Evolutionary conservation across 2,329 filamentous ascomycete species (phyloP), one percentile per base, ranked within the genome.

Genomic region (Fusarium decemcellulare): DNA sequence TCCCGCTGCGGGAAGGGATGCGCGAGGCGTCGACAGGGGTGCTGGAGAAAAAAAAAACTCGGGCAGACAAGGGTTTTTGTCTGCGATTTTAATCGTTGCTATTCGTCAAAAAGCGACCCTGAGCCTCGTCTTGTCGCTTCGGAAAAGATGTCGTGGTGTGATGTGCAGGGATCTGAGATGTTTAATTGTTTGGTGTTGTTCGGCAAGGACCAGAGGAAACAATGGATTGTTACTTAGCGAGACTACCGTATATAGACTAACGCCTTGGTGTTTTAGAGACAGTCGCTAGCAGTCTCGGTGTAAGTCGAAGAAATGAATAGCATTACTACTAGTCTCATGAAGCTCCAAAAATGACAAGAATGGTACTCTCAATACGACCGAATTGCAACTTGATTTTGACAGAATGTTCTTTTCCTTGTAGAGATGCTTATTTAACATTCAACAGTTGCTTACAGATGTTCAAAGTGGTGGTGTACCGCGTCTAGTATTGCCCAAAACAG

Each of bases 101-200:
- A 7, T n/a, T 36, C 2, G 8, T 27, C 27, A 23, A 32, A 30
- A 12, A 29, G 11, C 6, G 18, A 43, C 43, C 50, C 37, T 18
- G 5, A 32, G 42, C 29, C 8, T 37, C n/a, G 14, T 11, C 12
- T 29, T 43, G n/a, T 44, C 12, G 15, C 23, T n/a, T 37, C n/a
- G 5, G 6, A 8, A 14, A 5, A 15, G 27, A 14, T 51, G 36
- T 63, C 29, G 23, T 62, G 48, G 44, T 53, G n/a, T 55, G 37
- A 62, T 59, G 16, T 56, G 27, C 16, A 68, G 46, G 57, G 59
- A 57, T 64, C 9, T 47, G 9, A 50, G 60, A 55, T 52, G 30
- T 18, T 8, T 36, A 51, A 16, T 10, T 16, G 11, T 51, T 23
- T 44, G 32, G 2, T 48, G 30, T 54, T 57, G 48, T 59, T 51